Base-by-base conservation (phyloP, 2,329 filamentous ascomycete genomes). In the Aureobasidium sp. region DNA sequence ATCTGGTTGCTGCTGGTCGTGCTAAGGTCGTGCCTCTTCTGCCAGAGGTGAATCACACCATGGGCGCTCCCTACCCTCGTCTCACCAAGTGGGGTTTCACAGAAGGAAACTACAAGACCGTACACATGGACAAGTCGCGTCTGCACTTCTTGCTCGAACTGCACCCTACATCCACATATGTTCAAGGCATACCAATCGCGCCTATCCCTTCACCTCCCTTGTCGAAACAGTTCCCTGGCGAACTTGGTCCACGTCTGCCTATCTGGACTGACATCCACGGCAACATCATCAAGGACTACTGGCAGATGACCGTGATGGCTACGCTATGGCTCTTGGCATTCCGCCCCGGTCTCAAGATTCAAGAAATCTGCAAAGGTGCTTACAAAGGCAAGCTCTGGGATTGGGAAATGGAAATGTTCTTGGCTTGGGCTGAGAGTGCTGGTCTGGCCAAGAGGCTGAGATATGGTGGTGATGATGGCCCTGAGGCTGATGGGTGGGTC, bases 231-330 rank as follows among this genome's bases (percentile, higher is more conserved):
- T 63, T 71, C 50, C 36, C 62, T 5, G 50, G 39, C 21, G 53
- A 25, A 2, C 68, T 67, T 5, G 77, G 78, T 11, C 81, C 83
- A 45, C 76, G 74, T 4, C 70, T 90, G 4, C 89, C 89, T 0
- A 80, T 90, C 58, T 92, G 89, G 89, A 82, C 84, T 58, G 86
- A 88, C 70, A 85, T 91, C 63, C 83, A 87, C 63, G 85, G 83
- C 8, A 75, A 80, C 6, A 67, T 83, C 0, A 80, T 89, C 63
- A 71, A 71, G n/a, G 73, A 76, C 0, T 80, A 85, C 60, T 91
- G 89, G 87, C 79, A 82, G 59, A 81, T 84, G 65, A 78, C 87
- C 11, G 71, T 90, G 5, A 80, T 83, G 5, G 81, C 85, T 5
- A 78, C 90, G 2, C 76, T 85, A 37, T 85, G 89, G 64, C 76